Conservation (phyloP, 768 basidiomycete species). For the Harrya chromipes region DNA sequence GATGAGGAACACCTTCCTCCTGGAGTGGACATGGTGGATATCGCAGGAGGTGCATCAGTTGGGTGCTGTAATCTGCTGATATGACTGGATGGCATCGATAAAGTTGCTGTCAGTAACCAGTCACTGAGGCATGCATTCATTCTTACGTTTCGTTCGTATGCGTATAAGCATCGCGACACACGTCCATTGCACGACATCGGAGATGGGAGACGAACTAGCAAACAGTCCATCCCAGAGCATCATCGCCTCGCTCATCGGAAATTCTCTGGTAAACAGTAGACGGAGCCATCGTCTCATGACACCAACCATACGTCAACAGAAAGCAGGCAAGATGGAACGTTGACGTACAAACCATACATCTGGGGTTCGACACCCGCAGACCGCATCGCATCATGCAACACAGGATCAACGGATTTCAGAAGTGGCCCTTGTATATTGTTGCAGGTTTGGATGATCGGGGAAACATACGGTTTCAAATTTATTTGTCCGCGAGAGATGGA, state of each 20-base stretch:
- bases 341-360: conserved; percentile 88
- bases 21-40: conserved; percentile 57
- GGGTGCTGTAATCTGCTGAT: conserved; percentile 79
- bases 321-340: conserved; percentile 6
- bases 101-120: conserved; percentile 13
- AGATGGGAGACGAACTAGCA: conserved; percentile 69
- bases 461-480: conserved; percentile 61
- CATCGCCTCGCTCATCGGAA: conserved; percentile 77
- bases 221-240: conserved; percentile 95
- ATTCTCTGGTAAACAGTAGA: conserved; percentile 90
- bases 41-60: conserved; percentile 80
- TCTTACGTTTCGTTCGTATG: conserved; percentile 85
- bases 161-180: conserved; percentile 95
- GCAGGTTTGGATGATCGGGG: conserved; percentile 85
- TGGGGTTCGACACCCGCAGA: conserved; percentile 89
- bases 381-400: conserved; percentile 72
- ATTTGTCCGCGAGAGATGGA: conserved; percentile 37
- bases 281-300: conserved; percentile 82
- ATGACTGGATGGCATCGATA: conserved; percentile 53
- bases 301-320: conserved; percentile 10
- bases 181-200: conserved; percentile 80
- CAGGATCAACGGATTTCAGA: conserved; percentile 75
- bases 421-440: conserved; percentile 72
- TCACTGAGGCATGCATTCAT: not conserved
- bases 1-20: conserved; percentile 45